Evolutionary conservation across 1,284 basidiomycete genomes (phyloP).

Genomic region (Phellinidium pouzarii): DNA sequence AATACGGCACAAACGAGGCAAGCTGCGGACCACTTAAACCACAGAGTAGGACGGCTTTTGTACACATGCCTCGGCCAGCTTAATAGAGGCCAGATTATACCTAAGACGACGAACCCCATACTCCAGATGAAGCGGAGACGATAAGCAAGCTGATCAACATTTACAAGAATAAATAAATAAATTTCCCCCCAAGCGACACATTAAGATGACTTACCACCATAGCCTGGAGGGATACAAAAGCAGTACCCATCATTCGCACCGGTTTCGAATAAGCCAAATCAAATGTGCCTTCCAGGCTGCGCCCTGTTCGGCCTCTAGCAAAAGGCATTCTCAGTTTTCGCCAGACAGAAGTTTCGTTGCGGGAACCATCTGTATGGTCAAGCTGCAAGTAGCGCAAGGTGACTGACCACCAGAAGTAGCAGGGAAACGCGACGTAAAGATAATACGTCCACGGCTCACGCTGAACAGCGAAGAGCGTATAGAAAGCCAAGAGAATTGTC

Average conservation of each 20-base stretch:
- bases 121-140: constrained; percentile 71
- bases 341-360: not conserved
- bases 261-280: constrained; percentile 4
- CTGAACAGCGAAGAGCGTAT: constrained; percentile 54
- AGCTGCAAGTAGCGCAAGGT: constrained; percentile 2
- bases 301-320: not conserved
- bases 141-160: constrained; percentile 52
- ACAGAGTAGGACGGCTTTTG: constrained; percentile 27
- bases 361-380: not conserved
- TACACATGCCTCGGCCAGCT: constrained; percentile 37
- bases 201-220: constrained; percentile 58
- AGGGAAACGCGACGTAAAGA: constrained; percentile 69
- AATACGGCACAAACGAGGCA: constrained; percentile 62
- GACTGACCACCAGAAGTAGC: constrained; percentile 63
- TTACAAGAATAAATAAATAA: constrained; percentile 3
- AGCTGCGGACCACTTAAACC: constrained; percentile 42
- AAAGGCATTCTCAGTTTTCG: not conserved
- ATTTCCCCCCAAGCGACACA: not conserved
- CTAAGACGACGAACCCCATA: constrained; percentile 57
- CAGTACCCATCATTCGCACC: constrained; percentile 27
- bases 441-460: constrained; percentile 70
- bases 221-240: constrained; percentile 45
- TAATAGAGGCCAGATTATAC: constrained; percentile 59
- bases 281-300: not conserved
- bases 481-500: constrained; percentile 30